Conservation (phyloP, 2,329 filamentous ascomycete genomes). For the Diaporthe sp. region DNA sequence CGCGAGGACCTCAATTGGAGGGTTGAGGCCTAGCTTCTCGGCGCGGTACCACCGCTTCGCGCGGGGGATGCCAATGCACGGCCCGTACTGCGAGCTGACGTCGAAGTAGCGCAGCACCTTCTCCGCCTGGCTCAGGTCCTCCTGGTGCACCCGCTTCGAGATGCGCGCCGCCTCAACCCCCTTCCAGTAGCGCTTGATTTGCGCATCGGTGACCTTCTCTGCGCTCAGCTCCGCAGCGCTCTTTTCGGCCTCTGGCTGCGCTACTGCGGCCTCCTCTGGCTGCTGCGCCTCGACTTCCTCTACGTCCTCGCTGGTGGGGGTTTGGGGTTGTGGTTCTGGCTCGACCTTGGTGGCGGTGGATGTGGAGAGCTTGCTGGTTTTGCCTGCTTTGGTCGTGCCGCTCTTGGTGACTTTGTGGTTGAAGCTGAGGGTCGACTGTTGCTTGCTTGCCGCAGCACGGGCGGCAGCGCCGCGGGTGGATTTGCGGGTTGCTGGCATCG, state of each 20-base stretch:
- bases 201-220: slow-evolving; percentile 73
- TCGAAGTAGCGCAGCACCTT: slow-evolving; percentile 95
- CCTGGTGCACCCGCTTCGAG: slow-evolving; percentile 82
- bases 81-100: slow-evolving; percentile 92
- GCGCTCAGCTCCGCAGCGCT: slow-evolving; percentile 70
- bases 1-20: slow-evolving; percentile 90
- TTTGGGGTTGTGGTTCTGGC: slow-evolving; percentile 34
- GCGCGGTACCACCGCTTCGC: slow-evolving; percentile 91
- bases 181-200: slow-evolving; percentile 85
- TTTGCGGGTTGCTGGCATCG: slow-evolving; percentile 66
- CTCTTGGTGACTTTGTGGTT: slow-evolving; percentile 70
- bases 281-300: slow-evolving; percentile 41
- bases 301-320: slow-evolving; percentile 47
- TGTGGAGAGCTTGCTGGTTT: slow-evolving; percentile 51
- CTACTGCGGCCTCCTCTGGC: neutral
- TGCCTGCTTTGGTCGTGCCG: slow-evolving; percentile 60
- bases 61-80: slow-evolving; percentile 87
- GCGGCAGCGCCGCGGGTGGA: slow-evolving; percentile 56
- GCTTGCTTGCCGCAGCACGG: slow-evolving; percentile 54
- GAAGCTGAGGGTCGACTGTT: slow-evolving; percentile 71
- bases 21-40: slow-evolving; percentile 83
- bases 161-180: slow-evolving; percentile 77
- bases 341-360: slow-evolving; percentile 45
- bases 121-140: slow-evolving; percentile 79
- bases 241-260: slow-evolving; percentile 54